phyloP scores from a whole-genome alignment of 2,329 filamentous ascomycete genomes.

The Trichoderma lentiforme region DNA sequence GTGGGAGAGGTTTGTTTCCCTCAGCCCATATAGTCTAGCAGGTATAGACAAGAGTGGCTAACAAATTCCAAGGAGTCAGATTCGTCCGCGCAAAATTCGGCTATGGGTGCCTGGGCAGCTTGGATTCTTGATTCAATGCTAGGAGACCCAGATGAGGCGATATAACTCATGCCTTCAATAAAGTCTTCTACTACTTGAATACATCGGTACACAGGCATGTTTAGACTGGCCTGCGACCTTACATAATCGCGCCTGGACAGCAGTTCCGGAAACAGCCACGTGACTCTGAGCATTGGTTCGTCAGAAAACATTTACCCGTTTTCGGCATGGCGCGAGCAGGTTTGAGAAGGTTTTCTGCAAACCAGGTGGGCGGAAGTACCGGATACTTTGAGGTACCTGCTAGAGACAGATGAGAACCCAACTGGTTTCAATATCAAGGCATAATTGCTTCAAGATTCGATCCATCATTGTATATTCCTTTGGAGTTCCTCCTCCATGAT shows the following conservation, averaged over 20 bases:
- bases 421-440: not conserved
- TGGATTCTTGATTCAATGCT: not conserved
- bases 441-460: not conserved
- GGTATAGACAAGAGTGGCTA: not conserved
- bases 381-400: conserved; percentile 31
- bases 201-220: not conserved
- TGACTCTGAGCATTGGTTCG: not conserved
- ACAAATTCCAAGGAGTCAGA: not conserved
- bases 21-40: not conserved
- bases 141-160: not conserved
- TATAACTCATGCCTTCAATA: not conserved
- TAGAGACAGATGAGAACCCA: not conserved
- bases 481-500: not conserved
- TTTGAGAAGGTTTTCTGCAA: conserved; percentile 51
- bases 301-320: not conserved
- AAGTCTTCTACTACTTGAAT: not conserved
- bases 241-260: not conserved
- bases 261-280: not conserved
- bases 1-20: not conserved
- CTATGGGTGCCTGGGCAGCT: not conserved
- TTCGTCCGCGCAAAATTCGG: not conserved
- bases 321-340: conserved; percentile 34
- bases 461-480: not conserved
- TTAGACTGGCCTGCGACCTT: not conserved
- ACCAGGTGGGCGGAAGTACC: conserved; percentile 30